Conservation (phyloP, 1,284 basidiomycete species). For the Rhodotorula sp. region DNA sequence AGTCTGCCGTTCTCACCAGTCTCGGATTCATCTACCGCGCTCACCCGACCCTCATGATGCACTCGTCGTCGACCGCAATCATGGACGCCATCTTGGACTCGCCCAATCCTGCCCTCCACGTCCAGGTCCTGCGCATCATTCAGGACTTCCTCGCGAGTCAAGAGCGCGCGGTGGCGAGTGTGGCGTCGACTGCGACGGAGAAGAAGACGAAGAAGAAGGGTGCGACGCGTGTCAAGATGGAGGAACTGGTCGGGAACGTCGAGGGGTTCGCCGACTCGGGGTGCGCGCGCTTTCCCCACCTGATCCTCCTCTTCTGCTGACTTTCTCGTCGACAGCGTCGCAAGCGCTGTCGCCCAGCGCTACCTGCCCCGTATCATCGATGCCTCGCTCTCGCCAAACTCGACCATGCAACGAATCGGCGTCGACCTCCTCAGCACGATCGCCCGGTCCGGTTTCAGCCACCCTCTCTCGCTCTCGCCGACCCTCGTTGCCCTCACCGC, state of each 20-base stretch:
- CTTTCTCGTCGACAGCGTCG: constrained; percentile 63
- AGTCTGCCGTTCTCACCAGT: constrained; percentile 69
- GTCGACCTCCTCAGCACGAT: constrained; percentile 89
- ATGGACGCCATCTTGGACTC: constrained; percentile 84
- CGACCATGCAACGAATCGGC: constrained; percentile 74
- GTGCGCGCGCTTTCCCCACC: constrained; percentile 55
- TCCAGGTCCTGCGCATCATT: constrained; percentile 77
- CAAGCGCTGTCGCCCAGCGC: constrained; percentile 87
- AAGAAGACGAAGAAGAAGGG: constrained; percentile 10
- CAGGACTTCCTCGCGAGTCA: constrained; percentile 77
- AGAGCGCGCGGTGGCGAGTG: background rate
- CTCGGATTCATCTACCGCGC: constrained; percentile 87
- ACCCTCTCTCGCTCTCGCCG: constrained; percentile 87
- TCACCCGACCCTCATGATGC: constrained; percentile 82
- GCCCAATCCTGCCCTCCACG: constrained; percentile 57
- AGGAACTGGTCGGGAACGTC: constrained; percentile 86
- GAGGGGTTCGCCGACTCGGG: constrained; percentile 92
- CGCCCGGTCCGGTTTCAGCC: constrained; percentile 89
- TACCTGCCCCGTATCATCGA: constrained; percentile 80
- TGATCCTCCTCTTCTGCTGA: background rate
- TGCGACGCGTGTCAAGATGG: constrained; percentile 20
- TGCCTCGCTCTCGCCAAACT: constrained; percentile 66
- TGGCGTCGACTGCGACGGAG: constrained; percentile 55
- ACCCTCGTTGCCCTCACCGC: constrained; percentile 92
- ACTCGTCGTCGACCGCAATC: constrained; percentile 70